phyloP scores from a whole-genome alignment of 1,139 yeast species.

The Diutina sp. region DNA sequence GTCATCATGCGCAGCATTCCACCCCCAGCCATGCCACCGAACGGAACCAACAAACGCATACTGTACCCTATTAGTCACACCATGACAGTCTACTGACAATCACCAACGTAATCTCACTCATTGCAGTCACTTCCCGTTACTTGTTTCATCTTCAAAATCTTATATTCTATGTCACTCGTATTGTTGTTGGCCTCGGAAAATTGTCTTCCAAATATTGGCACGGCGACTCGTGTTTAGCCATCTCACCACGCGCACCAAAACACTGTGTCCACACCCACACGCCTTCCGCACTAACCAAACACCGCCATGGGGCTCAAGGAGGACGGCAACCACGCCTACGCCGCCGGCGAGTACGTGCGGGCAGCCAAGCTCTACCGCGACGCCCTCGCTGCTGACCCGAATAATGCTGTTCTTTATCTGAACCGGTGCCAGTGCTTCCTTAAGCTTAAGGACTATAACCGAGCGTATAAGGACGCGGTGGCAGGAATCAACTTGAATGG shows the following conservation, averaged over 20 bases:
- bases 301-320: background rate
- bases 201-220: too few relatives aligned
- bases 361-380: constrained; percentile 56
- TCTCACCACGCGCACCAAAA: background rate
- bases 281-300: background rate
- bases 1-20: background rate
- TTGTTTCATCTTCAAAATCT: too few relatives aligned
- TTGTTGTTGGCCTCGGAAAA: too few relatives aligned
- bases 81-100: too few relatives aligned
- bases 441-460: constrained; percentile 38
- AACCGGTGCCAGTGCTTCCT: constrained; percentile 70
- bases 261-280: too few relatives aligned
- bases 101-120: too few relatives aligned
- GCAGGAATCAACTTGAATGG: constrained; percentile 35
- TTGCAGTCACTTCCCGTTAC: too few relatives aligned
- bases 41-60: too few relatives aligned
- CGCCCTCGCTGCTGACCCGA: constrained; percentile 46
- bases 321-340: constrained; percentile 59
- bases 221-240: too few relatives aligned
- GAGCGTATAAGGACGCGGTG: constrained; percentile 51
- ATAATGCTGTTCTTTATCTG: constrained; percentile 55
- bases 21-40: too few relatives aligned
- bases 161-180: too few relatives aligned
- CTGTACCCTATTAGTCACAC: too few relatives aligned
- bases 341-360: constrained; percentile 31